These are phyloP conservation scores for Epichloe bromicola DNA, from an alignment of 2,329 filamentous ascomycete genomes.

Conservation along the genomic window DNA sequence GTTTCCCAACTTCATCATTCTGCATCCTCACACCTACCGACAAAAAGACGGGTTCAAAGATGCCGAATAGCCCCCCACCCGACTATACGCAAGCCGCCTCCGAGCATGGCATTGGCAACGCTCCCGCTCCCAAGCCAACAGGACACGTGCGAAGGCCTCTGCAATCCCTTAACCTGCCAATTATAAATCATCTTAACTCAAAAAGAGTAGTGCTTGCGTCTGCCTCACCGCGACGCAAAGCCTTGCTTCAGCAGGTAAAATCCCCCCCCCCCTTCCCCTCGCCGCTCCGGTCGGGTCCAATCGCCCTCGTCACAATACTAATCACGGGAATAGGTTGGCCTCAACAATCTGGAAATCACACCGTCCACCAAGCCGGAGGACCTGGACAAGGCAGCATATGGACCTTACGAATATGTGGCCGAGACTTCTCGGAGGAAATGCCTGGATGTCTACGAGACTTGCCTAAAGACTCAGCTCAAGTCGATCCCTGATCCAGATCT, in stretches of 20 bases:
- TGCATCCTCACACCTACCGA: conserved; percentile 1
- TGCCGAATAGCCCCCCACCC: conserved; percentile 24
- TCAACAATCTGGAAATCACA: conserved; percentile 69
- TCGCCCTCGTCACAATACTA: conserved; percentile 3
- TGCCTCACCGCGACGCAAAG: conserved; percentile 70
- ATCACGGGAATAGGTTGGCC: conserved; percentile 47
- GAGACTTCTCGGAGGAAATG: conserved; percentile 77
- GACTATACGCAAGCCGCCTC: conserved; percentile 30
- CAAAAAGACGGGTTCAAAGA: neutral
- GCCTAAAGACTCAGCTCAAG: conserved; percentile 28
- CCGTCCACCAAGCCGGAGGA: conserved; percentile 78
- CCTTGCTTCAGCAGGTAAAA: conserved; percentile 59
- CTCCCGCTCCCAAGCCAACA: conserved; percentile 13
- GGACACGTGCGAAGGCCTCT: conserved; percentile 35
- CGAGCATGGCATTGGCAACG: conserved; percentile 22
- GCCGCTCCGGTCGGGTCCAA: neutral
- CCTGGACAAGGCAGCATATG: conserved; percentile 59
- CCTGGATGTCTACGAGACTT: conserved; percentile 50
- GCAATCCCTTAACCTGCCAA: conserved; percentile 64
- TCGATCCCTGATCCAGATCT: conserved; percentile 58
- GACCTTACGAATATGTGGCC: conserved; percentile 82
- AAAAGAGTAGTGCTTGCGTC: conserved; percentile 85
- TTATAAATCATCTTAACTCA: conserved; percentile 60
- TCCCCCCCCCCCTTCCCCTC: too few relatives aligned
- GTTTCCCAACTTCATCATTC: neutral